These are phyloP conservation scores for Zygosaccharomyces pseudorouxii DNA, from an alignment of 805 yeast genomes.

Conservation along the genomic window DNA sequence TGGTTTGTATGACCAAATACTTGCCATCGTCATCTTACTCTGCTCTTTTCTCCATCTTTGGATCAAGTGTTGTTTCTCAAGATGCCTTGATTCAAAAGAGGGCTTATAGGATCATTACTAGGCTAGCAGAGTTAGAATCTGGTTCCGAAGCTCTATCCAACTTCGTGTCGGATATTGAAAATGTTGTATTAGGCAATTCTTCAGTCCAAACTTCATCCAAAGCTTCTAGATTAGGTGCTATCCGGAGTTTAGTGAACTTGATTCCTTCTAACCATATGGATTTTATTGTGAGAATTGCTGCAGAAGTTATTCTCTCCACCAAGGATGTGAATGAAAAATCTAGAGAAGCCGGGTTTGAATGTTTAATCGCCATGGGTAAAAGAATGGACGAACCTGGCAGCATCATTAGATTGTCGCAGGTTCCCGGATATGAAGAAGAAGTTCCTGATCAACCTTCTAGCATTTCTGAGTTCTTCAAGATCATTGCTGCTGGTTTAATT, in stretches of 20 bases:
- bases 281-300: constrained; percentile 75
- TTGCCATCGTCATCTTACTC: constrained; percentile 66
- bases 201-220: constrained; percentile 70
- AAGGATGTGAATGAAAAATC: constrained; percentile 92
- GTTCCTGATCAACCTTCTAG: constrained; percentile 62
- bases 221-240: constrained; percentile 69
- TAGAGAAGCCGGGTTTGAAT: constrained; percentile 71
- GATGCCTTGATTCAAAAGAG: constrained; percentile 81
- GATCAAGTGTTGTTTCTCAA: constrained; percentile 52
- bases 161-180: constrained; percentile 55
- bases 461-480: constrained; percentile 79
- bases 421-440: constrained; percentile 60
- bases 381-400: constrained; percentile 70
- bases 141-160: constrained; percentile 53
- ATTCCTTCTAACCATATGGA: constrained; percentile 62
- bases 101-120: constrained; percentile 73
- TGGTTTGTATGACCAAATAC: constrained; percentile 81
- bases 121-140: constrained; percentile 60
- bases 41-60: constrained; percentile 75
- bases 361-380: constrained; percentile 74
- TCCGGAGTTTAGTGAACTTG: constrained; percentile 53
- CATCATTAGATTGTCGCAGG: constrained; percentile 54
- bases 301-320: constrained; percentile 86
- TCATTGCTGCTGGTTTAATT: constrained; percentile 94
- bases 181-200: constrained; percentile 53